Percentiles rank a stretch among this genome's conserved stretches.
phyloP scores from a whole-genome alignment of 345 rosid genomes.

The Sisymbrium irio region DNA sequence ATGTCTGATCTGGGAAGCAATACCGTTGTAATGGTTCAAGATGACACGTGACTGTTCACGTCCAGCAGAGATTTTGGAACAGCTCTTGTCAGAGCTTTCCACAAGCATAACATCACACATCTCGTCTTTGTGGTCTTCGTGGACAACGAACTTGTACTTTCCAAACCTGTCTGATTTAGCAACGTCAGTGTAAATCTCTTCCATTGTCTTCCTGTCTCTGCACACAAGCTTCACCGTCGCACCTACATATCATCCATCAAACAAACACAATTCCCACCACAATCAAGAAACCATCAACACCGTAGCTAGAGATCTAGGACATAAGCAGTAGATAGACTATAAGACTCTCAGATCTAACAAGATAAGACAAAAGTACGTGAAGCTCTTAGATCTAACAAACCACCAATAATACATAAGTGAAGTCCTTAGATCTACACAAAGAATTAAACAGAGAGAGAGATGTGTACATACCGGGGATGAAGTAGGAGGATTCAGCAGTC shows the following conservation, averaged over 20 bases:
- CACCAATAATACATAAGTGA: no score
- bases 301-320: not conserved
- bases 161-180: constrained; percentile 56
- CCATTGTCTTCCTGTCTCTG: constrained; percentile 49
- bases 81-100: constrained; percentile 51
- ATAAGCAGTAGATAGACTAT: no score
- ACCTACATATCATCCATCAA: constrained; percentile 31
- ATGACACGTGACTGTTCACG: constrained; percentile 83
- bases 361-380: no score
- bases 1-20: constrained; percentile 45
- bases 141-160: constrained; percentile 48
- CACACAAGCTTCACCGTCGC: constrained; percentile 72
- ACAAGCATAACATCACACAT: constrained; percentile 64
- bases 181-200: constrained; percentile 44
- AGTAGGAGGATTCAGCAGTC: constrained; percentile 54
- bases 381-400: not conserved
- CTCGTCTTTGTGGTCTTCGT: constrained; percentile 70
- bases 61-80: constrained; percentile 45
- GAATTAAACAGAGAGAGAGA: no score
- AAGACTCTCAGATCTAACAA: not conserved
- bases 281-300: not conserved
- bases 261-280: not conserved
- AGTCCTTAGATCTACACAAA: not conserved
- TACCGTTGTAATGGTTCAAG: constrained; percentile 69
- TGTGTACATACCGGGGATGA: constrained; percentile 46